These are phyloP conservation scores for Tolypocladium ovalisporum DNA, from an alignment of 2,329 filamentous ascomycete species.

Conservation along the genomic window DNA sequence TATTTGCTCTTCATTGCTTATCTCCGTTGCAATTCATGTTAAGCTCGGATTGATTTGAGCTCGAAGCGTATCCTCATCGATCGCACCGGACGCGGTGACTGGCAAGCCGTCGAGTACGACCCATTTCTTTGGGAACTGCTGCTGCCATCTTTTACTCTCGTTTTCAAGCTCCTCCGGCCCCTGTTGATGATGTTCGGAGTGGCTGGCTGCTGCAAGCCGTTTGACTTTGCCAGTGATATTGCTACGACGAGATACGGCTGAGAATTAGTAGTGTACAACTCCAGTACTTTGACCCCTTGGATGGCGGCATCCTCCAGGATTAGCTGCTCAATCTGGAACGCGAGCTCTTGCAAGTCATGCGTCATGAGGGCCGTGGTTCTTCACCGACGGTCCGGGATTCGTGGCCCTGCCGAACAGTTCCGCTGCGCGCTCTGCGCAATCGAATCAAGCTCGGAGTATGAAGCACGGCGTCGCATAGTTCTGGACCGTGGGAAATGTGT, in stretches of 20 bases:
- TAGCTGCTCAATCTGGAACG: background rate
- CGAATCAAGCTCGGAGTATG: background rate
- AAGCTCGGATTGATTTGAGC: background rate
- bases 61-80: background rate
- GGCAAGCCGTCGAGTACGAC: background rate
- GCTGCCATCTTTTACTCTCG: background rate
- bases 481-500: background rate
- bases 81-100: background rate
- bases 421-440: background rate
- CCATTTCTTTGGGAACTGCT: background rate
- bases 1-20: background rate
- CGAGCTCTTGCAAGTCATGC: background rate
- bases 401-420: background rate
- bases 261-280: background rate
- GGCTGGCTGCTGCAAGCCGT: background rate
- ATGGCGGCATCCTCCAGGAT: background rate
- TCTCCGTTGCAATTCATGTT: background rate
- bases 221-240: background rate
- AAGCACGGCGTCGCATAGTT: background rate
- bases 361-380: background rate
- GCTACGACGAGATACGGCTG: background rate
- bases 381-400: background rate
- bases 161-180: background rate
- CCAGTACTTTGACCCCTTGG: background rate
- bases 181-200: background rate